Evolutionary conservation across 192 early-diverging fungal species (phyloP).

Genomic region (Entomortierella beljakovae): DNA sequence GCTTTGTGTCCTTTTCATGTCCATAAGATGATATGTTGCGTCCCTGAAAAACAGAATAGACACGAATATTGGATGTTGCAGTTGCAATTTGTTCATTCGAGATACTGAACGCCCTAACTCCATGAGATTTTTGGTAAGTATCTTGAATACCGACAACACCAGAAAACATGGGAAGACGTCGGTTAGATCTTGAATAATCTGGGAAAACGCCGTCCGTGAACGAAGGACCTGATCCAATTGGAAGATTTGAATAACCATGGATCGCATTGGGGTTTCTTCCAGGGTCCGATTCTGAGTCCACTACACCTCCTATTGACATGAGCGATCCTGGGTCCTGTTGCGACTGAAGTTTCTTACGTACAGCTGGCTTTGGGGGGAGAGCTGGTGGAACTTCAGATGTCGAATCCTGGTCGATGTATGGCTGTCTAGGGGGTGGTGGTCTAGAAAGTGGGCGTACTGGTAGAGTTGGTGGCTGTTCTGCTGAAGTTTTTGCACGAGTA

Average conservation of each 20-base stretch:
- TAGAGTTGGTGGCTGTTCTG: constrained; percentile 28
- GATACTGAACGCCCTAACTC: constrained; percentile 61
- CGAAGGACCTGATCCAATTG: constrained; percentile 18
- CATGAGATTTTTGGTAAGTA: constrained; percentile 58
- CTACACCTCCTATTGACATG: not conserved
- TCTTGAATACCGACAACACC: constrained; percentile 49
- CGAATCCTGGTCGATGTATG: constrained; percentile 21
- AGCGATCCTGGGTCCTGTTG: constrained; percentile 28
- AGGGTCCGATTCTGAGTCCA: constrained; percentile 12
- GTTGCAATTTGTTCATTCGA: constrained; percentile 62
- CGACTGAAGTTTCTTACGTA: constrained; percentile 29
- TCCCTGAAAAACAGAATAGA: constrained; percentile 59
- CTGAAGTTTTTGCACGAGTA: constrained; percentile 13
- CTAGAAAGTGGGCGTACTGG: constrained; percentile 37
- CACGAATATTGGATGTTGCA: constrained; percentile 54
- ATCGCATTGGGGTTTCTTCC: constrained; percentile 4
- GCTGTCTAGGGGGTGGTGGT: constrained; percentile 3
- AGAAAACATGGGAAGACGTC: constrained; percentile 66
- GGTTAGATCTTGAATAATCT: constrained; percentile 64
- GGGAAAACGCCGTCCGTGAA: constrained; percentile 52
- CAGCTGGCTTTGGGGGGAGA: constrained; percentile 37
- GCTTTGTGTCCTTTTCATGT: constrained; percentile 61
- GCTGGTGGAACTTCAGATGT: constrained; percentile 36
- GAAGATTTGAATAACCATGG: constrained; percentile 6
- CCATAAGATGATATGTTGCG: constrained; percentile 60